Evolutionary conservation across 2,329 filamentous ascomycete genomes (phyloP), one percentile per base, ranked within the genome.

Genomic region (Aspergillus sp.): DNA sequence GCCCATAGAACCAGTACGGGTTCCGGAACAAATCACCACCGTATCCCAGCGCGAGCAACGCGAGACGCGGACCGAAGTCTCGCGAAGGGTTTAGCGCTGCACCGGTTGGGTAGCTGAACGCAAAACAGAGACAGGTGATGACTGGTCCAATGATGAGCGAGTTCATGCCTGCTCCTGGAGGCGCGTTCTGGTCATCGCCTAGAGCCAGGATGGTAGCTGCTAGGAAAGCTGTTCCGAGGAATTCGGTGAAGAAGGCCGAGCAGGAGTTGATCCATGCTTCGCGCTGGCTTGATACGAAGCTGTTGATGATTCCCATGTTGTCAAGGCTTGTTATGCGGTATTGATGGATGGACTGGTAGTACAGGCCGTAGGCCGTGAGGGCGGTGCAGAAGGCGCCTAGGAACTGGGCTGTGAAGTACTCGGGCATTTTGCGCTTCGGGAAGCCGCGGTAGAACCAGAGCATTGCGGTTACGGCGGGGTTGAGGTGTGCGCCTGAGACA

Each of bases 341-440:
- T 15, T 65, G 56, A 1, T 57, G 47, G 42, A 66, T 66, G 1
- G 63, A 60, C 10, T 58, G 46, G 44, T 65, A 62, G 56, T 70
- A 75, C 19, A 76, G 47, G 2, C 67, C 69, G 49, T 72, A 74
- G 1, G 76, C 70, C 22, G 75, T 64, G 35, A 77, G 60, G n/a
- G 62, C 64, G 1, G 77, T 78, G 25, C 71, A 59, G 41, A 81
- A 74, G 0, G 76, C 77, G 2, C 72, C 77, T 0, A 81, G 57
- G 47, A 80, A 68, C 52, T 81, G 78, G 4, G 77, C 75, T 2
- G 69, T 51, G 7, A 76, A 69, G 57, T 80, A 81, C 5, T 73
- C 64, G 3, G 73, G 64, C 23, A 77, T 70, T 60, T 78, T 75
- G 9, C 68, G 60, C 53, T 75, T 73, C 0, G 78, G 78, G 25